Base-by-base conservation (phyloP, 331 rosid species). In the Acacia pycnantha region DNA sequence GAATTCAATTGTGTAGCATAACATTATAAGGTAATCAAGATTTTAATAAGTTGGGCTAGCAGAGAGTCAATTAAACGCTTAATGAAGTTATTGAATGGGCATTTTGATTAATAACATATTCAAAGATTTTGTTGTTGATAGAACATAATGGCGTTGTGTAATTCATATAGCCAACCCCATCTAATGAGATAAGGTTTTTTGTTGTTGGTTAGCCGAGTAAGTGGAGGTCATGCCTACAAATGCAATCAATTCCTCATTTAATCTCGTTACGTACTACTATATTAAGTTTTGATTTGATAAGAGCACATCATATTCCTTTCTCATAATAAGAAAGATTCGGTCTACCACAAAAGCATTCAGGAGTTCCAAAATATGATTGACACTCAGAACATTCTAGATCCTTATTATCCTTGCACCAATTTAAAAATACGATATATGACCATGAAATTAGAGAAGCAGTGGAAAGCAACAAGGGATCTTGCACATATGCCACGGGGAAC, bases 211-310 rank as follows among this genome's bases (percentile, higher is more conserved):
- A 33, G 37, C 37, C 6, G 37, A 14, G 59, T 29, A 29, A 76
- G 66, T 80, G 59, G 74, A 59, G 62, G 70, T 83, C 74, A 31
- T 79, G 84, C 77, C 26, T 22, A 15, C 40, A 53, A 75, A 53
- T 51, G 66, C 53, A 79, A 24, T 66, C 19, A 73, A 78, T 41
- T 77, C 44, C 16, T 77, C 48, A 66, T 26, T 43, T 73, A 73
- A 73, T 81, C 68, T 27, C 61, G 19, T 77, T 18, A 35, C 12
- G 70, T 62, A 70, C 48, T 50, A 41, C 81, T 16, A 80, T 77
- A 33, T 51, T 59, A 61, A 77, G 74, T 68, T 77, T 68, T 69
- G 43, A 77, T 10, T 8, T n/a, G 77, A 81, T 48, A 80, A 68
- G 26, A 37, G 73, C 16, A 75, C 64, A 70, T 16, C 73, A 81